Percentiles rank a stretch among this genome's conserved stretches.
Evolutionary conservation across 2,329 filamentous ascomycete species (phyloP).

Genomic region (Beauveria bassiana): DNA sequence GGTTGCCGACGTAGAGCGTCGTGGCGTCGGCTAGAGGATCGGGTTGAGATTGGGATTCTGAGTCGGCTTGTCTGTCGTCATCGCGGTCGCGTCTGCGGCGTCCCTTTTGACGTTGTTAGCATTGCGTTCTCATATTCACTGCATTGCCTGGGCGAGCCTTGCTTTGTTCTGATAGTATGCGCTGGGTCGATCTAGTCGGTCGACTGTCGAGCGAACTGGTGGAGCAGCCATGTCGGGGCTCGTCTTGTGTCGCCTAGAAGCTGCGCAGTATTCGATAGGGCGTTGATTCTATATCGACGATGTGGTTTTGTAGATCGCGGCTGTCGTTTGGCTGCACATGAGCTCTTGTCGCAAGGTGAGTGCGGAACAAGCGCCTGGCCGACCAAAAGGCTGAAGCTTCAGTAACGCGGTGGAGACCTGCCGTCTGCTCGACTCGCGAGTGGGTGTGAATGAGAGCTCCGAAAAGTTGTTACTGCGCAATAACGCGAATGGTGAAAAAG

Average conservation of each 20-base stretch:
- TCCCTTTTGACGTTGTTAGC: slow-evolving; percentile 41
- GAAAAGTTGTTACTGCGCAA: not conserved
- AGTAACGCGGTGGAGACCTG: slow-evolving; percentile 7
- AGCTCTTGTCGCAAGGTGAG: slow-evolving; percentile 6
- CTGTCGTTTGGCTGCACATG: not conserved
- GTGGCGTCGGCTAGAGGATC: slow-evolving; percentile 82
- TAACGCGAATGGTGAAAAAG: no score
- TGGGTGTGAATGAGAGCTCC: not conserved
- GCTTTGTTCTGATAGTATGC: slow-evolving; percentile 87
- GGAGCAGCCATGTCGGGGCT: not conserved
- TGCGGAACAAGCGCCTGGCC: not conserved
- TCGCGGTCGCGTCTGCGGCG: slow-evolving; percentile 63
- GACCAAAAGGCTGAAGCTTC: slow-evolving; percentile 7
- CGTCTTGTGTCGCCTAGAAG: not conserved
- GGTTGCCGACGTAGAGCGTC: slow-evolving; percentile 94
- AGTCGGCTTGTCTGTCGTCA: slow-evolving; percentile 38
- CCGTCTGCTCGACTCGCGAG: not conserved
- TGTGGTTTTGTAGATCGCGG: not conserved
- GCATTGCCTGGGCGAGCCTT: slow-evolving; percentile 23
- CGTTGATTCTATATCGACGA: not conserved
- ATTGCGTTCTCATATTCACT: not conserved
- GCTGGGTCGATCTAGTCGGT: slow-evolving; percentile 87
- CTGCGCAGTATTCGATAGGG: not conserved
- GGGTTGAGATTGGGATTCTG: slow-evolving; percentile 42
- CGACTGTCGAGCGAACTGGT: slow-evolving; percentile 53